Conservation (phyloP, 345 rosid species). For the Populus nigra region DNA sequence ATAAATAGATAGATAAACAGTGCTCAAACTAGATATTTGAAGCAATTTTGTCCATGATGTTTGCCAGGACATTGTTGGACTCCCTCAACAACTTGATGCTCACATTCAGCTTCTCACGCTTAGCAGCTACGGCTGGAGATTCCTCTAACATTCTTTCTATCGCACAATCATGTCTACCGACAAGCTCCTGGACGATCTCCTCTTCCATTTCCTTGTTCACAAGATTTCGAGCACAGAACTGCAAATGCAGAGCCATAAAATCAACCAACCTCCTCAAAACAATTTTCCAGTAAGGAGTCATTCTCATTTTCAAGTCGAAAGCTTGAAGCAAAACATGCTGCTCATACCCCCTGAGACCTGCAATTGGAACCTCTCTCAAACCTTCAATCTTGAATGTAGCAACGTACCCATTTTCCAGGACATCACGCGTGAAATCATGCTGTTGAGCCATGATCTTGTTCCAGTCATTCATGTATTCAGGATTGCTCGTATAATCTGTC, state of each 20-base stretch:
- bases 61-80: constrained; percentile 25
- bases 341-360: not conserved
- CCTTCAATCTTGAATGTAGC: not conserved
- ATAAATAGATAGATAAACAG: too few species aligned
- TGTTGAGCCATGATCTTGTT: constrained; percentile 19
- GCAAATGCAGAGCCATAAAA: too few species aligned
- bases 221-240: constrained; percentile 4
- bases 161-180: not conserved
- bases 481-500: constrained; percentile 35
- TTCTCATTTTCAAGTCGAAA: not conserved
- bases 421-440: not conserved
- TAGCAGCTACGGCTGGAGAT: constrained; percentile 22
- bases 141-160: constrained; percentile 30
- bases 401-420: not conserved
- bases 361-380: constrained; percentile 9
- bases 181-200: constrained; percentile 23
- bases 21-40: too few species aligned
- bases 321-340: constrained; percentile 4
- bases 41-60: constrained; percentile 3
- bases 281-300: not conserved
- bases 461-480: constrained; percentile 29
- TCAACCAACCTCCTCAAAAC: too few species aligned
- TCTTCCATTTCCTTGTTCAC: constrained; percentile 23
- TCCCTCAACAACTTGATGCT: constrained; percentile 22
- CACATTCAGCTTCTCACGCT: constrained; percentile 33